A percentile compares a stretch with the other conserved stretches of the same genome.
Conservation (phyloP, 805 yeast species). For the Blastobotrys chiropterorum region DNA sequence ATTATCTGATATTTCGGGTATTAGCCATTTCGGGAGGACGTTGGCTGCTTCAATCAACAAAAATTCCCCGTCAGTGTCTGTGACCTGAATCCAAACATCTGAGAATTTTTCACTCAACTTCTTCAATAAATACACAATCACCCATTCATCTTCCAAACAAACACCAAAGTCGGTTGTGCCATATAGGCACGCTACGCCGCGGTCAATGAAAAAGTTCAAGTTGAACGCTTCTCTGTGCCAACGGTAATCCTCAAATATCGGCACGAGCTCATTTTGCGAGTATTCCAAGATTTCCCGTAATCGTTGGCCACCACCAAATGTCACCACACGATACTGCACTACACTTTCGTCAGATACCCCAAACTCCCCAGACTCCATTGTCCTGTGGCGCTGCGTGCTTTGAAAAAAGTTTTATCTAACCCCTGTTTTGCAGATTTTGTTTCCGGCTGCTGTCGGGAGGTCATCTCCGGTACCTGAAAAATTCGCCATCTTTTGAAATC, state of each 20-base stretch:
- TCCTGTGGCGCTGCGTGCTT: neutral
- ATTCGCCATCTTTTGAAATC: too few relatives aligned
- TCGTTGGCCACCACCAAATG: neutral
- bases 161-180: constrained; percentile 27
- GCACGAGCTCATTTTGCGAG: constrained; percentile 2
- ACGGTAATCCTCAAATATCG: constrained; percentile 13
- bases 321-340: neutral
- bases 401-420: neutral
- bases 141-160: constrained; percentile 30
- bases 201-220: constrained; percentile 6
- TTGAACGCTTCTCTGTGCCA: constrained; percentile 24
- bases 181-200: constrained; percentile 17
- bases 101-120: constrained; percentile 14
- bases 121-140: constrained; percentile 24
- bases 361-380: neutral
- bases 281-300: neutral
- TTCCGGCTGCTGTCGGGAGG: neutral
- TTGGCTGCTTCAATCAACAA: constrained; percentile 46
- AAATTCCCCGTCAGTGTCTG: constrained; percentile 54
- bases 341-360: neutral
- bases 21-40: constrained; percentile 41
- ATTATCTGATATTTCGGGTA: constrained; percentile 36
- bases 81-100: constrained; percentile 16
- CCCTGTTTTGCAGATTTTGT: neutral
- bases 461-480: neutral